Evolutionary conservation across 176 grass and related monocot species (phyloP).

Genomic region (Bonia amplexicaulis): DNA sequence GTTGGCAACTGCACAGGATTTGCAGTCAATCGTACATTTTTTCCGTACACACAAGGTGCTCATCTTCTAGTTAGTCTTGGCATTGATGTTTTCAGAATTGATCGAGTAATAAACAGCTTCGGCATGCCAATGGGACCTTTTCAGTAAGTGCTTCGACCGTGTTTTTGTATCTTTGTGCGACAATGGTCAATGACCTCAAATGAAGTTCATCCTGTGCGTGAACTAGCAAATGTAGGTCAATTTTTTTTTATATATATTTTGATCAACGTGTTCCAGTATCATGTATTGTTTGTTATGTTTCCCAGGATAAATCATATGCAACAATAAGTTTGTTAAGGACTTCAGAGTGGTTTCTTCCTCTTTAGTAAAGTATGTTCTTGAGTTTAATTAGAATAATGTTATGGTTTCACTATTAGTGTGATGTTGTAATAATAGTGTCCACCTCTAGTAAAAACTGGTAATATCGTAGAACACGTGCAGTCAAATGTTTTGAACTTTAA

Average conservation of each 20-base stretch:
- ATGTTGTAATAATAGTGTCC: neutral
- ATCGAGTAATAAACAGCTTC: slow-evolving; percentile 73
- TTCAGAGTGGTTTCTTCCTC: neutral
- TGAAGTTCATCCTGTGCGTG: neutral
- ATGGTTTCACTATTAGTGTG: neutral
- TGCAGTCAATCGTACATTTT: slow-evolving; percentile 96
- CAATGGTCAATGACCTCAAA: neutral
- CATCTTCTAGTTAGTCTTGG: slow-evolving; percentile 80
- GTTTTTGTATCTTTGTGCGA: slow-evolving; percentile 8
- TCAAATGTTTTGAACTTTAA: neutral
- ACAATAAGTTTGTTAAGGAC: neutral
- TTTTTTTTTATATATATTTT: neutral
- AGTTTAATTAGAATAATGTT: neutral
- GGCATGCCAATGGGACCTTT: slow-evolving; percentile 99
- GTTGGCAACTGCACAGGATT: slow-evolving; percentile 98
- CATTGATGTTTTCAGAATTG: slow-evolving; percentile 81
- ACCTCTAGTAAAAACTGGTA: neutral
- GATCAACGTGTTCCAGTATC: neutral
- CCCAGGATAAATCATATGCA: neutral
- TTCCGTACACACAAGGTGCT: slow-evolving; percentile 77
- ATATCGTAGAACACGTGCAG: neutral
- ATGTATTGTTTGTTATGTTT: neutral
- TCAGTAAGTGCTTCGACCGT: slow-evolving; percentile 62
- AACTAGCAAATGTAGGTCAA: neutral
- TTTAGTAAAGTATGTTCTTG: neutral